phyloP scores from a whole-genome alignment of 768 basidiomycete genomes.

The Kwoniella pini region DNA sequence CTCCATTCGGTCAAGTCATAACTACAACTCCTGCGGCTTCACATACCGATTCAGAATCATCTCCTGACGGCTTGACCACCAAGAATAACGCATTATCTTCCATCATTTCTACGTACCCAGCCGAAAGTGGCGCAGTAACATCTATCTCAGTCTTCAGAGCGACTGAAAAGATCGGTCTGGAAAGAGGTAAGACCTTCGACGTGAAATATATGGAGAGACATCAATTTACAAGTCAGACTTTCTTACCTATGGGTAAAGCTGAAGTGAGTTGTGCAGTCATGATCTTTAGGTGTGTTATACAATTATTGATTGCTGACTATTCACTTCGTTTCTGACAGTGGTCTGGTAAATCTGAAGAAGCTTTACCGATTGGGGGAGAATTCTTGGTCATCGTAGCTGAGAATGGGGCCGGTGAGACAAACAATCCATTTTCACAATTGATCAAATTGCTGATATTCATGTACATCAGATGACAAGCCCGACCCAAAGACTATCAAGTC shows the following conservation, averaged over 20 bases:
- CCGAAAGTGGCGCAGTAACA: slow-evolving; percentile 61
- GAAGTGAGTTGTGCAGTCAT: slow-evolving; percentile 31
- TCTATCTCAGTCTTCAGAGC: slow-evolving; percentile 85
- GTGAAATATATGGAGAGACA: slow-evolving; percentile 81
- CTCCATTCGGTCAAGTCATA: slow-evolving; percentile 83
- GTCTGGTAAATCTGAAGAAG: slow-evolving; percentile 57
- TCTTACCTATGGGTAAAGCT: slow-evolving; percentile 81
- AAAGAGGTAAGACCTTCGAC: slow-evolving; percentile 60
- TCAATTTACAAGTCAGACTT: slow-evolving; percentile 84
- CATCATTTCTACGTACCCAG: slow-evolving; percentile 65
- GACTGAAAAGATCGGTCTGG: slow-evolving; percentile 61
- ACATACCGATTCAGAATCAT: slow-evolving; percentile 68
- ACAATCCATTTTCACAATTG: slow-evolving; percentile 9
- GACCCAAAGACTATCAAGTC: slow-evolving; percentile 73
- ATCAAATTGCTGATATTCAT: not conserved
- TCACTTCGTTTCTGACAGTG: slow-evolving; percentile 36
- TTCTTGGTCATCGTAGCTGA: slow-evolving; percentile 89
- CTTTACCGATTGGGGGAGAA: slow-evolving; percentile 56
- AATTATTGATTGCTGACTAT: not conserved
- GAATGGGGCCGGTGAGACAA: slow-evolving; percentile 63
- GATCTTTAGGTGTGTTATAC: not conserved
- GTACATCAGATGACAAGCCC: slow-evolving; percentile 66
- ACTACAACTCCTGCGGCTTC: slow-evolving; percentile 73
- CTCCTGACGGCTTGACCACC: slow-evolving; percentile 77
- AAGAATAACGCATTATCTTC: slow-evolving; percentile 88